phyloP scores from a whole-genome alignment of 2,329 filamentous ascomycete genomes.

The Fusarium liriodendri region DNA sequence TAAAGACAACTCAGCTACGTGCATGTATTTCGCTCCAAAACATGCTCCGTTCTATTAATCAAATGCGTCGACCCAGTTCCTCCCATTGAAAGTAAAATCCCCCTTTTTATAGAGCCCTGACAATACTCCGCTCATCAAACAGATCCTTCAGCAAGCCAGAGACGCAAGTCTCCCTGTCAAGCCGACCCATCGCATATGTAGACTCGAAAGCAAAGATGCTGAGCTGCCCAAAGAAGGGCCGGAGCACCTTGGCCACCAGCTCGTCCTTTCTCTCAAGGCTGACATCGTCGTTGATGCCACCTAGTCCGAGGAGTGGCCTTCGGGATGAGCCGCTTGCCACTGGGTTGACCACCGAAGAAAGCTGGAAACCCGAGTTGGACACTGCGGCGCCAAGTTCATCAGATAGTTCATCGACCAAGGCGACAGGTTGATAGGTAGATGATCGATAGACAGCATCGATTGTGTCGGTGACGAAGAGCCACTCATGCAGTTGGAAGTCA shows the following conservation, averaged over 20 bases:
- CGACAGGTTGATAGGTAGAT: constrained; percentile 73
- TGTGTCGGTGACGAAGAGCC: constrained; percentile 97
- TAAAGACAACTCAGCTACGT: neutral
- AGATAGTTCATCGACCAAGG: constrained; percentile 85
- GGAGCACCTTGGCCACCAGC: constrained; percentile 80
- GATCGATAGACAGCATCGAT: constrained; percentile 94
- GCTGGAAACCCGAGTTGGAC: constrained; percentile 46
- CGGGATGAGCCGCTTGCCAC: constrained; percentile 52
- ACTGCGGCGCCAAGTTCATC: constrained; percentile 73
- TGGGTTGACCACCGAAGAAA: constrained; percentile 52
- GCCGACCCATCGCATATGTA: constrained; percentile 83
- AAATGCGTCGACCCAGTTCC: constrained; percentile 9
- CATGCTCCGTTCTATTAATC: constrained; percentile 17
- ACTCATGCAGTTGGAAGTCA: constrained; percentile 98
- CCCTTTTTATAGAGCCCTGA: constrained; percentile 63
- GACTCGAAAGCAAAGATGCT: constrained; percentile 95
- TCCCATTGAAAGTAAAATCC: constrained; percentile 6
- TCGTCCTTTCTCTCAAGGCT: constrained; percentile 71
- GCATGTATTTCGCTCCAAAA: constrained; percentile 18
- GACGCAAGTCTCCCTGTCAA: constrained; percentile 74
- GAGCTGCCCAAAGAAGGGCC: constrained; percentile 90
- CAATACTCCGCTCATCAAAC: constrained; percentile 81
- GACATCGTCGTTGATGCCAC: constrained; percentile 67
- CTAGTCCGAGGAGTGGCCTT: constrained; percentile 62
- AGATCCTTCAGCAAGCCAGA: constrained; percentile 76